Conservation (phyloP, 148 eudicot genomes). For the Oxyria digyna region DNA sequence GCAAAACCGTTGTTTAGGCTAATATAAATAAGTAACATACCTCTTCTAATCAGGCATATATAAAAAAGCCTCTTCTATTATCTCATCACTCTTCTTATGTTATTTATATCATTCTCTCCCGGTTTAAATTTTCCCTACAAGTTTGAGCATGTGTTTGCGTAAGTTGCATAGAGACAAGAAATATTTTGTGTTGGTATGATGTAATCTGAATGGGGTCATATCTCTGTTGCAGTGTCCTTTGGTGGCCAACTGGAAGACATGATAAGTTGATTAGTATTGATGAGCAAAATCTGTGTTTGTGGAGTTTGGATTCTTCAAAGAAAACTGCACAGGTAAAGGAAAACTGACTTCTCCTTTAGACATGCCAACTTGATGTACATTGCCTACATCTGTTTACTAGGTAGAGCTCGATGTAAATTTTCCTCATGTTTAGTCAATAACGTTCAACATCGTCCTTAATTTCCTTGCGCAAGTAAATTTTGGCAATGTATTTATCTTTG, state of each 20-base stretch:
- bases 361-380: not conserved
- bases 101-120: not conserved
- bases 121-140: not conserved
- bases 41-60: not conserved
- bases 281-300: conserved; percentile 77
- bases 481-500: not conserved
- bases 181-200: not conserved
- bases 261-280: conserved; percentile 86
- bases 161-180: not conserved
- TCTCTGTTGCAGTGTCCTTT: conserved; percentile 54
- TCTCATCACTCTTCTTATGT: not conserved
- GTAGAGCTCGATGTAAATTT: not conserved
- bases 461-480: not conserved
- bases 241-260: conserved; percentile 97
- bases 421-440: not conserved
- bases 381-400: not conserved
- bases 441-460: not conserved
- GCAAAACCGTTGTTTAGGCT: not conserved
- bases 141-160: not conserved
- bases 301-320: conserved; percentile 92
- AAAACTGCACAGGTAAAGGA: conserved; percentile 75
- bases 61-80: not conserved
- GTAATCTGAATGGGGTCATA: conserved; percentile 3
- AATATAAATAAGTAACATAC: not conserved
- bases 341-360: not conserved